Percentiles rank a stretch among this genome's conserved stretches.
Conservation (phyloP, 768 basidiomycete species). For the Pluteus cervinus region DNA sequence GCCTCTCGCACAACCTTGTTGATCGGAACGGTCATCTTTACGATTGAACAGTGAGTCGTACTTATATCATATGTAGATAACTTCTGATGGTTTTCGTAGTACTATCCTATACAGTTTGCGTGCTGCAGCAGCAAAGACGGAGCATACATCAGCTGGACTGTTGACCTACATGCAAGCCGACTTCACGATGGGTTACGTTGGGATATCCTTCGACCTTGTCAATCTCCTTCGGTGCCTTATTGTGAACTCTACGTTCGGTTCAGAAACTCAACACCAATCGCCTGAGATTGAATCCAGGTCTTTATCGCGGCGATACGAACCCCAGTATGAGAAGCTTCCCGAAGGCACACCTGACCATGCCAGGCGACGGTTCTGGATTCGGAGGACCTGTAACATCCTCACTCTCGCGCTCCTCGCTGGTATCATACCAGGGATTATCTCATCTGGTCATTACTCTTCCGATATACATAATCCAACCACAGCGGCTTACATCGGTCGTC, state of each 20-base stretch:
- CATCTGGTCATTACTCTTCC: conserved; percentile 15
- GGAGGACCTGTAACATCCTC: conserved; percentile 20
- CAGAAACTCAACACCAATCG: conserved; percentile 21
- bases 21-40: conserved; percentile 24
- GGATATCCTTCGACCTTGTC: conserved; percentile 27
- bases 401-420: conserved; percentile 23
- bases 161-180: conserved; percentile 23
- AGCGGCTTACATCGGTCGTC: conserved; percentile 14
- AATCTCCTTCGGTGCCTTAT: conserved; percentile 30
- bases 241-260: conserved; percentile 32
- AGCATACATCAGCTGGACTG: conserved; percentile 17
- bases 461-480: conserved; percentile 11
- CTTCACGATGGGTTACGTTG: conserved; percentile 26
- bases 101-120: conserved; percentile 26
- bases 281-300: too few species aligned
- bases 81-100: conserved; percentile 10
- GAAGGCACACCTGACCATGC: conserved; percentile 26
- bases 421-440: conserved; percentile 23
- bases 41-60: conserved; percentile 30
- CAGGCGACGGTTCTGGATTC: conserved; percentile 18
- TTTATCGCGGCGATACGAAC: conserved; percentile 12
- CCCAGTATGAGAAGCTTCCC: conserved; percentile 14
- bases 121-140: conserved; percentile 18
- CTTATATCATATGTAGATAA: background rate
- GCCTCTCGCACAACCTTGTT: conserved; percentile 30